These are phyloP conservation scores for Xylaria sp. DNA, from an alignment of 2,329 filamentous ascomycete species.

Conservation along the genomic window DNA sequence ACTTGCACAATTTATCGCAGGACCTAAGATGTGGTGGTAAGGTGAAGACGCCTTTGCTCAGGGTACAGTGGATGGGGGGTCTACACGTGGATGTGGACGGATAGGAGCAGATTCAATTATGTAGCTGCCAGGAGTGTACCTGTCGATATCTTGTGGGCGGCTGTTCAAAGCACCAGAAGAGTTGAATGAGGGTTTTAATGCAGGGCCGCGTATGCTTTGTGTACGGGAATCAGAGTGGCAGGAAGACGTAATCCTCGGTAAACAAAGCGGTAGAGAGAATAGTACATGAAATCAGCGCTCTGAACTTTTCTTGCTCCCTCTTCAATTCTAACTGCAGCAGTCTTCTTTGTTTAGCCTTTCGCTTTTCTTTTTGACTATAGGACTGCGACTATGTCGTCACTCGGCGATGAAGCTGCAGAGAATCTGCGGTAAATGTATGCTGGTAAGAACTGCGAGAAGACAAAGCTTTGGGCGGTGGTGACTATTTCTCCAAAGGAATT, in stretches of 20 bases:
- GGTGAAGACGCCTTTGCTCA: neutral
- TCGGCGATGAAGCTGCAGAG: constrained; percentile 29
- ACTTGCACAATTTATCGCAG: constrained; percentile 9
- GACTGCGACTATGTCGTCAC: constrained; percentile 38
- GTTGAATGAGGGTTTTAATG: neutral
- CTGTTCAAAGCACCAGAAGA: constrained; percentile 16
- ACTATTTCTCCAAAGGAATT: neutral
- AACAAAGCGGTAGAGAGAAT: constrained; percentile 25
- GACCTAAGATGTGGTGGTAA: constrained; percentile 1
- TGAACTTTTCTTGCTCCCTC: neutral
- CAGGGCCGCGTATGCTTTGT: constrained; percentile 10
- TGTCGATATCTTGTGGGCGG: constrained; percentile 1
- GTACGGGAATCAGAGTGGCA: constrained; percentile 1
- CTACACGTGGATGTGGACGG: constrained; percentile 9
- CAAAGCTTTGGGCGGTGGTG: neutral
- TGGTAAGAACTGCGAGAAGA: neutral
- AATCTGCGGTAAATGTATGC: neutral
- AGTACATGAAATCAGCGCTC: constrained; percentile 11
- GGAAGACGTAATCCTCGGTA: constrained; percentile 29
- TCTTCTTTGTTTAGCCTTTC: neutral
- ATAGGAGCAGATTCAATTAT: neutral
- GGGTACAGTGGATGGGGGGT: neutral
- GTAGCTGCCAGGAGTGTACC: constrained; percentile 1
- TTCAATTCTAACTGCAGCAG: constrained; percentile 6
- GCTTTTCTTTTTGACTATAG: neutral